A percentile compares a stretch with the other conserved stretches of the same genome.
Conservation (phyloP, 1,284 basidiomycete species). For the Boletus semigastroideus region DNA sequence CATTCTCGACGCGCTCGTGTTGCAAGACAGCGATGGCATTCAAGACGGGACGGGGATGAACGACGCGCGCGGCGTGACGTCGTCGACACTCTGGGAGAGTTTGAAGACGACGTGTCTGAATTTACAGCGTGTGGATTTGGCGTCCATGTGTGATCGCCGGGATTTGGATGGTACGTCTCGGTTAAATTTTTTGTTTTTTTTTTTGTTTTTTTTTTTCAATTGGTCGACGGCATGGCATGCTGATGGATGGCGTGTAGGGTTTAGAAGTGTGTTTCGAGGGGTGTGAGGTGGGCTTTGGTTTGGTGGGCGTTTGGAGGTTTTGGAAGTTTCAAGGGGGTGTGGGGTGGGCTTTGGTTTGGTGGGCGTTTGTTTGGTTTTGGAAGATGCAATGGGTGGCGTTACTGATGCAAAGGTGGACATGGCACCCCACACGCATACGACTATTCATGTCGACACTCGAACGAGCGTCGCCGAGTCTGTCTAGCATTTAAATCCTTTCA, state of each 20-base stretch:
- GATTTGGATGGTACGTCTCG: constrained; percentile 64
- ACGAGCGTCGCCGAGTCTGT: too few relatives aligned
- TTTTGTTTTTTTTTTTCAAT: background rate
- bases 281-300: background rate
- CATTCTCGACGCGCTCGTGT: constrained; percentile 79
- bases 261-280: constrained; percentile 12
- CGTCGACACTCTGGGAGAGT: constrained; percentile 80
- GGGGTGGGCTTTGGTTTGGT: background rate
- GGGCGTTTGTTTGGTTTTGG: too few relatives aligned
- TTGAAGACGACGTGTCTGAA: constrained; percentile 78
- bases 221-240: background rate
- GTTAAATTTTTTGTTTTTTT: too few relatives aligned
- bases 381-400: too few relatives aligned
- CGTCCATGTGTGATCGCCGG: constrained; percentile 64
- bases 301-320: too few relatives aligned
- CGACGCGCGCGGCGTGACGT: constrained; percentile 69
- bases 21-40: constrained; percentile 81
- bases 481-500: too few relatives aligned
- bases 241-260: constrained; percentile 7
- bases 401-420: too few relatives aligned
- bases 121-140: constrained; percentile 71
- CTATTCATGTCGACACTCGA: too few relatives aligned
- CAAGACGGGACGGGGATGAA: constrained; percentile 45
- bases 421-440: too few relatives aligned
- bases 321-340: background rate